Evolutionary conservation across 2,329 filamentous ascomycete genomes (phyloP), one percentile per base, ranked within the genome.

Genomic region (Claviceps fusiformis): DNA sequence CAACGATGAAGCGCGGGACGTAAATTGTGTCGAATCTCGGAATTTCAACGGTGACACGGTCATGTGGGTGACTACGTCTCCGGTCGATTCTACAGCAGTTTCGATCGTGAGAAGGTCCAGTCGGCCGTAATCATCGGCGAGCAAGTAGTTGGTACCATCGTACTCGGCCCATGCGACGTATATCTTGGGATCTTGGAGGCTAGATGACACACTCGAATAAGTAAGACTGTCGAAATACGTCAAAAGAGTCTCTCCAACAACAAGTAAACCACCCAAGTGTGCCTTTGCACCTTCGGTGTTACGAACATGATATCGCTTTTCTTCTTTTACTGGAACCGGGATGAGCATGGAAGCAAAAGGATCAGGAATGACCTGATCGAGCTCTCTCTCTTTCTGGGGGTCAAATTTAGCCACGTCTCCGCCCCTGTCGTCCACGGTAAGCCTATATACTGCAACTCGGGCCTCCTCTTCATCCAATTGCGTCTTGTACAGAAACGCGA

Each of bases 111-210:
- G 73, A n/a, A 96, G 74, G 65, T 92, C 90, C 29, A 98, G 70
- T 52, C 79, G 80, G 17, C 93, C 92, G 65, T 93, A 96, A 62
- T 96, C 90, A 66, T 98, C 93, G 1, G 87, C 90, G 2, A 98
- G 72, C n/a, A 96, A 75, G 72, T 90, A 97, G 63, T 86, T 80
- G 44, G 86, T 84, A 29, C 83, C 81, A 63, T 97, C 88, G 53
- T 93, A 83, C 62, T 85, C 82, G 59, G 87, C 87, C 91, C 92
- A 98, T 2, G 89, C 83, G n/a, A 93, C 86, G 62, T 95, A 97
- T 41, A 95, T 85, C 3, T 86, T 89, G 0, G 90, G 81, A 55
- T 92, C 83, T 0, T 81, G 75, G 2, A 96, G 71, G 0, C 77
- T 72, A 9, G 83, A 77, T 19, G 83, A 80, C 13, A 89, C 78